These are phyloP conservation scores for Pezicula radicicola DNA, from an alignment of 2,329 filamentous ascomycete species.

Conservation along the genomic window DNA sequence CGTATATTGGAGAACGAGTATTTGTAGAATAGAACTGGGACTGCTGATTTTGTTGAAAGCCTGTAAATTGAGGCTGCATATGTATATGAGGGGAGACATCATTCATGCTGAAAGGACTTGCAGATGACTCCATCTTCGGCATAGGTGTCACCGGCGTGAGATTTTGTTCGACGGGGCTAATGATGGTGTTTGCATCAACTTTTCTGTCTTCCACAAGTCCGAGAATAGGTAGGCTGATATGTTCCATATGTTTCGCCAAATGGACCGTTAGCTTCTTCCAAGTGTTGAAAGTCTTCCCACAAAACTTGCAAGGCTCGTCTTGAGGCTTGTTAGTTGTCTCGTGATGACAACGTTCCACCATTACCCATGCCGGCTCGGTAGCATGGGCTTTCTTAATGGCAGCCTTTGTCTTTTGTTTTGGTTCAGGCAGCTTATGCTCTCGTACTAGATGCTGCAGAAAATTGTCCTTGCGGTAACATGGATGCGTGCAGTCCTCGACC, in stretches of 20 bases:
- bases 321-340: constrained; percentile 64
- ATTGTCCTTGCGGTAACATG: constrained; percentile 85
- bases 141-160: constrained; percentile 24
- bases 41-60: constrained; percentile 12
- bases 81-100: constrained; percentile 21
- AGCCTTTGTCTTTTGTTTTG: constrained; percentile 73
- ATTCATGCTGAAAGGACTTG: constrained; percentile 22
- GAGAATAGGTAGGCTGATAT: constrained; percentile 80
- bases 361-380: constrained; percentile 67
- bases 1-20: constrained; percentile 11
- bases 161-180: constrained; percentile 58
- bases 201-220: constrained; percentile 50
- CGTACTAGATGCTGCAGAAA: constrained; percentile 90
- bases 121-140: constrained; percentile 19
- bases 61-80: constrained; percentile 15
- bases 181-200: constrained; percentile 59
- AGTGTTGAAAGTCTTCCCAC: constrained; percentile 72
- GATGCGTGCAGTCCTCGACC: constrained; percentile 75
- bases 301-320: constrained; percentile 84
- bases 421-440: constrained; percentile 84
- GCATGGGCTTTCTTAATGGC: constrained; percentile 56
- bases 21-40: constrained; percentile 13
- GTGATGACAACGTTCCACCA: constrained; percentile 74
- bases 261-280: constrained; percentile 97
- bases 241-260: constrained; percentile 90